Percentiles rank a stretch among this genome's conserved stretches.
phyloP scores from a whole-genome alignment of 2,329 filamentous ascomycete genomes.

The Trichoderma sp. region DNA sequence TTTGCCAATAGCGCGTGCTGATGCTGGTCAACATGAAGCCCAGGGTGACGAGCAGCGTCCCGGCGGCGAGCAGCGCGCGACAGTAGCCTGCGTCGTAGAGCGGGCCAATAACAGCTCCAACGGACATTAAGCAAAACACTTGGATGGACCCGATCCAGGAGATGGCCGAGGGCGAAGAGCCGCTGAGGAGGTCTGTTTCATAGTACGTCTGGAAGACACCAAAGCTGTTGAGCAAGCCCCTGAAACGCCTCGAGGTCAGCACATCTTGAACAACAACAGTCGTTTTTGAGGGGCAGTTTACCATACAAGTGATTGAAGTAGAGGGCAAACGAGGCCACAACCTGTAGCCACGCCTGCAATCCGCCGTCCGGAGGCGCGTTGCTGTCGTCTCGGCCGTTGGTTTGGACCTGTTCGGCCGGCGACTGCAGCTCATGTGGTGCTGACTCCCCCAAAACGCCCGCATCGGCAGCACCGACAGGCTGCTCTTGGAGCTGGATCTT shows the following conservation, averaged over 20 bases:
- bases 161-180: slow-evolving; percentile 32
- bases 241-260: slow-evolving; percentile 1
- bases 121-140: slow-evolving; percentile 39
- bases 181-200: slow-evolving; percentile 26
- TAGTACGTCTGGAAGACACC: slow-evolving; percentile 39
- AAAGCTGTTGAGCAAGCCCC: slow-evolving; percentile 36
- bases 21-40: slow-evolving; percentile 47
- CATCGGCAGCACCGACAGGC: not conserved
- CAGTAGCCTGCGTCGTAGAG: slow-evolving; percentile 44
- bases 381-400: not conserved
- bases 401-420: not conserved
- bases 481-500: not conserved
- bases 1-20: slow-evolving; percentile 42
- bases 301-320: slow-evolving; percentile 37
- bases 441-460: not conserved
- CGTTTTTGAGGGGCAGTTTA: not conserved
- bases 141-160: slow-evolving; percentile 47
- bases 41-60: slow-evolving; percentile 36
- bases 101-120: slow-evolving; percentile 40
- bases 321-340: slow-evolving; percentile 34
- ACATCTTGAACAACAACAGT: not conserved
- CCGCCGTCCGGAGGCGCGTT: slow-evolving; percentile 29
- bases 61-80: slow-evolving; percentile 34
- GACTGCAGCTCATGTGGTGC: not conserved
- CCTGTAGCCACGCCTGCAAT: slow-evolving; percentile 36